Conservation (phyloP, 2,329 filamentous ascomycete genomes). For the Aspergillus fumigatus region DNA sequence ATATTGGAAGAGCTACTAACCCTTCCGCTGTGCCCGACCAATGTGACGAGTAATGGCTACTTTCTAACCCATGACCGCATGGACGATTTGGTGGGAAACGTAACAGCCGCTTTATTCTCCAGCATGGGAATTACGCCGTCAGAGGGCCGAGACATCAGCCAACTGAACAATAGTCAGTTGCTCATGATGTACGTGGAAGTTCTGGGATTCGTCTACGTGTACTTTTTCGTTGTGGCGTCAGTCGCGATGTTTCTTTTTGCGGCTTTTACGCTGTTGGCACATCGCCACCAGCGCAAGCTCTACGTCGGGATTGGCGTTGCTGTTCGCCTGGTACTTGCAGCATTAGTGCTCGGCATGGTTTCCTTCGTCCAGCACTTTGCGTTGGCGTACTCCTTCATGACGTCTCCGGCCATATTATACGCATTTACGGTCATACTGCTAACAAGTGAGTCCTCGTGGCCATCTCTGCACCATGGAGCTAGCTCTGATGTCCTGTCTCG, state of each 20-base stretch:
- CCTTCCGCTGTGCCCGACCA: constrained; percentile 26
- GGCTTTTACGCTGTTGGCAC: constrained; percentile 26
- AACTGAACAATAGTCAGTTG: constrained; percentile 26
- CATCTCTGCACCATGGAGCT: neutral
- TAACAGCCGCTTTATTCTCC: constrained; percentile 37
- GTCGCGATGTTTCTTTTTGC: constrained; percentile 35
- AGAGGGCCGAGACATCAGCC: constrained; percentile 21
- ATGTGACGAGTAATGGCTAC: constrained; percentile 12
- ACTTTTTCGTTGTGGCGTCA: constrained; percentile 36
- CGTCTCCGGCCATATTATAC: constrained; percentile 36
- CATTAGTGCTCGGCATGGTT: constrained; percentile 25
- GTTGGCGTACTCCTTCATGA: constrained; percentile 37
- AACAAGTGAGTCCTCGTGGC: constrained; percentile 20
- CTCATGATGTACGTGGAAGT: constrained; percentile 35
- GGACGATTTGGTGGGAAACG: constrained; percentile 35
- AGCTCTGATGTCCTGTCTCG: constrained; percentile 12
- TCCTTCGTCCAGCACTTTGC: constrained; percentile 29
- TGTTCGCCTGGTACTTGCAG: constrained; percentile 26
- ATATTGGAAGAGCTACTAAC: constrained; percentile 29
- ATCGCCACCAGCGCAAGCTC: constrained; percentile 20
- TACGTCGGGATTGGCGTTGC: constrained; percentile 23
- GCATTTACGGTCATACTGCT: constrained; percentile 30
- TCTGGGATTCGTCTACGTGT: constrained; percentile 37
- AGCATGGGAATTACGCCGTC: constrained; percentile 37
- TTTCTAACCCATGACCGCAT: constrained; percentile 24